These are phyloP conservation scores for Warburgia ugandensis DNA, from an alignment of 164 flowering plant genomes.

Conservation along the genomic window DNA sequence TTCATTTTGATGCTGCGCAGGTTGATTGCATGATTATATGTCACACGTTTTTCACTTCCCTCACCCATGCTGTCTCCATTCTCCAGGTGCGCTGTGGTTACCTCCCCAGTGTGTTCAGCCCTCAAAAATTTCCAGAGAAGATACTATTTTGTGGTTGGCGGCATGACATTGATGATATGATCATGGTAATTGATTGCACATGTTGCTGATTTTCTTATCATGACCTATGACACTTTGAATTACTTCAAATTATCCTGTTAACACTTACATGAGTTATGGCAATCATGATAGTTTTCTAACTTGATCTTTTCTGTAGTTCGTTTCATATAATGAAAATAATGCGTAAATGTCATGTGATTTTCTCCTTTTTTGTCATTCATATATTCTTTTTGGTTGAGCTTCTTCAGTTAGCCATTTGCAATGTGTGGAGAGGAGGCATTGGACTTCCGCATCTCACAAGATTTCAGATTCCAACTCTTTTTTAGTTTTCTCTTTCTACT, in stretches of 20 bases:
- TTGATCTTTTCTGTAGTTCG: no score
- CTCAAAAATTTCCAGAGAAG: constrained; percentile 85
- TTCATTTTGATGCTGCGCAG: no score
- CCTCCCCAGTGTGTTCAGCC: constrained; percentile 37
- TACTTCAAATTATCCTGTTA: no score
- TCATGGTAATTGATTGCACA: constrained; percentile 46
- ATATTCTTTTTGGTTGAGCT: no score
- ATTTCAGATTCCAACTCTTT: neutral
- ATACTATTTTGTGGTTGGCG: constrained; percentile 96
- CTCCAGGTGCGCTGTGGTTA: constrained; percentile 47
- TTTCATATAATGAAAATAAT: no score
- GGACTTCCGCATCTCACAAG: no score
- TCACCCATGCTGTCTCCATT: constrained; percentile 5
- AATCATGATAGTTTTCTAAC: neutral
- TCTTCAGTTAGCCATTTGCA: no score
- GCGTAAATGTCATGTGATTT: no score
- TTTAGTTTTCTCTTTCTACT: neutral
- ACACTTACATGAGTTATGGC: no score
- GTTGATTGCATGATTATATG: no score
- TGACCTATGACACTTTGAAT: neutral
- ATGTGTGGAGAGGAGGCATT: no score
- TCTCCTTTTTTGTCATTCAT: no score
- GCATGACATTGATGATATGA: constrained; percentile 95
- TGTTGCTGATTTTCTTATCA: neutral
- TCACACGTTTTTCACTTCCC: constrained; percentile 3